phyloP scores from a whole-genome alignment of 1,139 yeast genomes.

The Taphrina communis region DNA sequence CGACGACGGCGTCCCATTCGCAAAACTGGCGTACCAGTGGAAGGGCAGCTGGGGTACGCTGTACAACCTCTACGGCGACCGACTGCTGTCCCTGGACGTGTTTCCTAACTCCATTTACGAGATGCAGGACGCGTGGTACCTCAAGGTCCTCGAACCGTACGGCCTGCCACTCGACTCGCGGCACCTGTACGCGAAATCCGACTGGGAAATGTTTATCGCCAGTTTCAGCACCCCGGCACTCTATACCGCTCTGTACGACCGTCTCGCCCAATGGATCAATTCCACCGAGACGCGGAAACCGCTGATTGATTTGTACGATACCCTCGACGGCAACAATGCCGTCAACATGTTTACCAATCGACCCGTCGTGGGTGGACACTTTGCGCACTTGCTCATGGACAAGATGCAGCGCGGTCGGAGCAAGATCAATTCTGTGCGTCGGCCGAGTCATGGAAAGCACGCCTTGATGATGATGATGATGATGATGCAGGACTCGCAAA shows the following conservation, averaged over 20 bases:
- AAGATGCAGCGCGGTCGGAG: neutral
- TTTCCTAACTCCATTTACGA: slow-evolving; percentile 19
- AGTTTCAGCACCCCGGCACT: slow-evolving; percentile 10
- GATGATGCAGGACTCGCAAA: neutral
- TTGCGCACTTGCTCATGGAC: slow-evolving; percentile 27
- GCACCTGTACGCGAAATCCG: slow-evolving; percentile 32
- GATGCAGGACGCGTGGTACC: slow-evolving; percentile 25
- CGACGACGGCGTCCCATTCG: slow-evolving; percentile 24
- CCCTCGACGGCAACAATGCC: slow-evolving; percentile 16
- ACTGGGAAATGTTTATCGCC: slow-evolving; percentile 33
- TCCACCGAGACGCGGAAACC: slow-evolving; percentile 18
- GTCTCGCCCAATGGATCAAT: slow-evolving; percentile 26
- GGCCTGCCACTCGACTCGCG: slow-evolving; percentile 36
- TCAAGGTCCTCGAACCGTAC: slow-evolving; percentile 16
- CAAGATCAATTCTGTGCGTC: neutral
- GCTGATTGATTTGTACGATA: slow-evolving; percentile 34
- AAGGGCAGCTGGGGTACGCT: slow-evolving; percentile 31
- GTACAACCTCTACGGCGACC: slow-evolving; percentile 28
- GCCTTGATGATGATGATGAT: neutral
- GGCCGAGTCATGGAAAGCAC: neutral
- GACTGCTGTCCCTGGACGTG: neutral
- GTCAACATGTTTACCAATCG: slow-evolving; percentile 27
- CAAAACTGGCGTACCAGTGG: slow-evolving; percentile 36
- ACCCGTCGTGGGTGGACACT: slow-evolving; percentile 36
- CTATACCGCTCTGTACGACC: neutral